Evolutionary conservation across 2,329 filamentous ascomycete species (phyloP).

Genomic region (Venturia oleaginea): DNA sequence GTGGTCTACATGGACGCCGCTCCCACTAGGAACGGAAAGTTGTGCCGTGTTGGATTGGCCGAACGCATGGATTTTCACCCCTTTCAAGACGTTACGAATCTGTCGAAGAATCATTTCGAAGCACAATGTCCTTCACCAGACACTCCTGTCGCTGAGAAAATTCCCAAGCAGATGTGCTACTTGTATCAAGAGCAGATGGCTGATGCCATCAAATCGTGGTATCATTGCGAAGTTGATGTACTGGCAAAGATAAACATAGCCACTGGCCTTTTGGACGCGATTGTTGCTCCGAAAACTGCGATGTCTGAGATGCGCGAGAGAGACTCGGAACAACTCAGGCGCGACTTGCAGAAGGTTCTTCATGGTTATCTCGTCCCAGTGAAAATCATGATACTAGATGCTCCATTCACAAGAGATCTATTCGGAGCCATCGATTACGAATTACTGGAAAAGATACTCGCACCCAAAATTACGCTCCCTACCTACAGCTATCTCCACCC

Average conservation of each 20-base stretch:
- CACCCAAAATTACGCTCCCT: slow-evolving; percentile 19
- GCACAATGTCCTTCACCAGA: slow-evolving; percentile 42
- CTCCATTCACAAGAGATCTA: slow-evolving; percentile 17
- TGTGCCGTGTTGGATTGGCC: slow-evolving; percentile 45
- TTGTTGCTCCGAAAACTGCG: slow-evolving; percentile 25
- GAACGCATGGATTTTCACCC: slow-evolving; percentile 39
- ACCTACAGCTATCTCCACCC: slow-evolving; percentile 12
- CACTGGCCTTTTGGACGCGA: slow-evolving; percentile 22
- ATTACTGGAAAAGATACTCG: slow-evolving; percentile 18
- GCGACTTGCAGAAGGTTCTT: slow-evolving; percentile 18
- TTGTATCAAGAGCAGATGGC: slow-evolving; percentile 22
- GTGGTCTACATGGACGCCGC: slow-evolving; percentile 48
- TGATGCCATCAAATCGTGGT: background rate
- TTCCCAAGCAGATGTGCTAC: slow-evolving; percentile 28
- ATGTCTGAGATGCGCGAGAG: background rate
- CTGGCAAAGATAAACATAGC: slow-evolving; percentile 16
- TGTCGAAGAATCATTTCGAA: slow-evolving; percentile 41
- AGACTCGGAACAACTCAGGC: slow-evolving; percentile 15
- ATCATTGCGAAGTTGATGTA: background rate
- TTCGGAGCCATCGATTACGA: background rate
- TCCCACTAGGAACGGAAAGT: slow-evolving; percentile 49
- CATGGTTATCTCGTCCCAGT: slow-evolving; percentile 23
- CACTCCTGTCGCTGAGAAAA: slow-evolving; percentile 35
- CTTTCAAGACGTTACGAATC: slow-evolving; percentile 37
- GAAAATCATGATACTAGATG: slow-evolving; percentile 21